phyloP scores from a whole-genome alignment of 306 rosid species.

The Fragaria vesca region DNA sequence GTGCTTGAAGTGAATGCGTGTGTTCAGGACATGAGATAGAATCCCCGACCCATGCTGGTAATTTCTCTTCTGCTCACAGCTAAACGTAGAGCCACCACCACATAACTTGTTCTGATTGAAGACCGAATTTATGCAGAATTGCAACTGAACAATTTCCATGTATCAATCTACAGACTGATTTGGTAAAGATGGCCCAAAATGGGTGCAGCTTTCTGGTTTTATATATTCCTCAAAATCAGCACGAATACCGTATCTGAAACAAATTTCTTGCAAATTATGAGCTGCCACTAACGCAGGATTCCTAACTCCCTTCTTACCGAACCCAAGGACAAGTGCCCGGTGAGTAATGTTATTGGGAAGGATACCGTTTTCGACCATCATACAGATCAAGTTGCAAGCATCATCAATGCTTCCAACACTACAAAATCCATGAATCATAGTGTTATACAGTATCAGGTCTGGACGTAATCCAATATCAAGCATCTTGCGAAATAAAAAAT shows the following conservation, averaged over 20 bases:
- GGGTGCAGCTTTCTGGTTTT: not conserved
- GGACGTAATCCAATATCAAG: slow-evolving; percentile 33
- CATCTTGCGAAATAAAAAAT: slow-evolving; percentile 31
- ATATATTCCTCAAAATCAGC: slow-evolving; percentile 7
- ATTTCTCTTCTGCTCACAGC: not conserved
- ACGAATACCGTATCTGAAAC: slow-evolving; percentile 14
- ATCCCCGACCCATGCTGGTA: not conserved
- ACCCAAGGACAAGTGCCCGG: slow-evolving; percentile 31
- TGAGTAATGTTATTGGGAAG: slow-evolving; percentile 35
- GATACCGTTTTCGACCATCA: slow-evolving; percentile 31
- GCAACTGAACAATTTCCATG: not conserved
- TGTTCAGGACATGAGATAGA: too few species aligned
- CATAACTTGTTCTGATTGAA: not conserved
- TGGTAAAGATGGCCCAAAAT: not conserved
- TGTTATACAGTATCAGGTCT: slow-evolving; percentile 34
- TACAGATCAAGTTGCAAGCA: slow-evolving; percentile 33
- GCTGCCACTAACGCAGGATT: slow-evolving; percentile 28
- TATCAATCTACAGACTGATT: not conserved
- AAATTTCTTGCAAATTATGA: slow-evolving; percentile 35
- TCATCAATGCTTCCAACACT: slow-evolving; percentile 34
- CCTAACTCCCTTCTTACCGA: slow-evolving; percentile 19
- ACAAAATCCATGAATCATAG: slow-evolving; percentile 41
- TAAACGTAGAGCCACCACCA: not conserved
- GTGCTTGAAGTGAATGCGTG: not conserved
- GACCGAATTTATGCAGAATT: not conserved